Conservation (phyloP, 2,329 filamentous ascomycete genomes). For the Verticillium longisporum region DNA sequence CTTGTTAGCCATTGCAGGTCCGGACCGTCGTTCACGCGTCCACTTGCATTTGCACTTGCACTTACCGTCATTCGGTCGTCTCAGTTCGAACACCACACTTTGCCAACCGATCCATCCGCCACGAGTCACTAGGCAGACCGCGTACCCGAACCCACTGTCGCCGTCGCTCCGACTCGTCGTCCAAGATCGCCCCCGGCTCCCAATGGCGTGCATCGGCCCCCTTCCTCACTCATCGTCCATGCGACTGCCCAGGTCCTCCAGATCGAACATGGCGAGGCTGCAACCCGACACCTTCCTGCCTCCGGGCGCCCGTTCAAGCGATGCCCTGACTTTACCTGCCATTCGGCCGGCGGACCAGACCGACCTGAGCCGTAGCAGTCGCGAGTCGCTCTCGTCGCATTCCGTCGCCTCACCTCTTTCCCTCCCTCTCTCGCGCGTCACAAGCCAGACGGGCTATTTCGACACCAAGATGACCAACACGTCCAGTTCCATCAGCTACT, state of each 20-base stretch:
- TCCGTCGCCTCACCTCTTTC: constrained; percentile 27
- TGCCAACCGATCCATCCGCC: not conserved
- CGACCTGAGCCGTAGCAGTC: constrained; percentile 14
- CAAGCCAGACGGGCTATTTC: constrained; percentile 25
- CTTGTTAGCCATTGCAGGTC: not conserved
- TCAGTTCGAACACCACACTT: not conserved
- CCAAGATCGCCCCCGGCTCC: not conserved
- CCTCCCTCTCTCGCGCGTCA: constrained; percentile 24
- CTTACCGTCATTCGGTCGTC: not conserved
- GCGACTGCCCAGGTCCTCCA: constrained; percentile 1
- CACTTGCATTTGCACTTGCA: not conserved
- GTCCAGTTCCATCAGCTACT: constrained; percentile 13
- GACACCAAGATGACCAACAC: constrained; percentile 19
- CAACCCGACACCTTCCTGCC: constrained; percentile 36
- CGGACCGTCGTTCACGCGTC: not conserved
- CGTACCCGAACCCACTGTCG: not conserved
- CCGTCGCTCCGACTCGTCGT: not conserved
- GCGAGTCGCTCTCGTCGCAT: constrained; percentile 25
- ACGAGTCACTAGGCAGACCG: not conserved
- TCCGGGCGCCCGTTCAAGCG: constrained; percentile 21
- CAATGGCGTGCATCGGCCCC: constrained; percentile 1
- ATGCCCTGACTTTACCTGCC: constrained; percentile 19
- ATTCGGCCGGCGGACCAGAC: constrained; percentile 4
- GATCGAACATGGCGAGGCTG: constrained; percentile 29
- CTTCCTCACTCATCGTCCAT: not conserved